Base-by-base conservation (phyloP, 352 stramenopile species). In the Pythium diclinum region DNA sequence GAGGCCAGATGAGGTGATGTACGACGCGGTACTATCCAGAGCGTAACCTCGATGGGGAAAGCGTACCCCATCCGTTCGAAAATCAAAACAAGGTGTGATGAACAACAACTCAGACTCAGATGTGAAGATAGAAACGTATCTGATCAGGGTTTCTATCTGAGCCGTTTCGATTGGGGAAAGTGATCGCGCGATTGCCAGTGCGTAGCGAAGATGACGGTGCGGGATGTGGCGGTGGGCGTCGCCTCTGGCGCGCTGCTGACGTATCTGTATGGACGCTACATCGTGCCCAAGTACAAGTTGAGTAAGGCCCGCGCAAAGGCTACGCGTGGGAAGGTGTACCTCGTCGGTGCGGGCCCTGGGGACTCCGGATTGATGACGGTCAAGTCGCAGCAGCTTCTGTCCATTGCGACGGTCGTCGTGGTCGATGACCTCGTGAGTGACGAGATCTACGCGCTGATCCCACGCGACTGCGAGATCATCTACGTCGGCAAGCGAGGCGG, bases 401-500 rank as follows among this genome's bases (percentile, higher is more conserved):
- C 68, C 23, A 72, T 74, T 21, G 81, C 82, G n/a, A 82, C 73
- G 0, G 75, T 86, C 40, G 76, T 78, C 1, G 77, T 89, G n/a
- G 68, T 89, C 21, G 80, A 89, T 56, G 80, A 91, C 56, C 75
- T 89, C 38, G 79, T 88, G 60, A 77, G 79, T 21, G 61, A 72
- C n/a, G 66, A 79, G 64, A 67, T 89, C n/a, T 82, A 83, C 59
- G 69, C 56, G n/a, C 56, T 89, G 13, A 64, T 88, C 23, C 73
- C 82, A 6, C 59, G 52, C 36, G 78, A 89, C 72, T 87, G 73
- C 47, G 78, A 91, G 61, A 61, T 87, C 25, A 52, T 91, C 3
- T 87, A 88, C 67, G 80, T 89, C 14, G 82, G 82, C 56, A 91
- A 89, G 66, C 69, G 80, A 32, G 83, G 83, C 40, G 82, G 78